Base-by-base conservation (phyloP, 139 green algal genomes). In the Tetratostichococcus sp. region DNA sequence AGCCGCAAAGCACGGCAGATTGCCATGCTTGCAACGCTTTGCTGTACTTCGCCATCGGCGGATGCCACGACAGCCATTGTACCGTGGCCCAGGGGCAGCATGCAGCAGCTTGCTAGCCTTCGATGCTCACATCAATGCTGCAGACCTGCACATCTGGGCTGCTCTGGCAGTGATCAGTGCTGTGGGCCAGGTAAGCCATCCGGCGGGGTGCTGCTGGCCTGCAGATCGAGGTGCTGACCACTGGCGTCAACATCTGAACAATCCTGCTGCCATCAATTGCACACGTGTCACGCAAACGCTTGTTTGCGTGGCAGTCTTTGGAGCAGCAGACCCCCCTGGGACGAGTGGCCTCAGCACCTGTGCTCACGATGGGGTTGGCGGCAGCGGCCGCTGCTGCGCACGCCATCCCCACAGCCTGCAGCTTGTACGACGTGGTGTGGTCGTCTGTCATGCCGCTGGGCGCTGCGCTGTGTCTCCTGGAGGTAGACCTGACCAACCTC, bases 401-500 rank as follows among this genome's bases (percentile, higher is more conserved):
- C 21, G 26, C 87, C 16, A 33, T 92, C 23, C 88, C 87, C 0
- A 30, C 66, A 1, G 14, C 50, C 8, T 77, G 74, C 62, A n/a
- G 39, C 4, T 75, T 68, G 0, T 90, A 90, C 28, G 87, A 86
- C 32, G 71, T 70, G 19, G 77, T 92, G 4, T 92, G 80, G 83
- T 33, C n/a, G 1, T 80, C 77, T 34, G 2, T 91, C 21, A 89
- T 95, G 89, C 90, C 90, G 0, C 39, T 90, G 35, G 88, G 82
- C 0, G 85, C 88, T 0, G 87, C 86, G 1, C 84, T 89, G 35
- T 90, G 82, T 68, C 75, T 94, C 22, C 75, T 94, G n/a, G 86
- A 92, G 31, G 78, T 78, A 1, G 89, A 94, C 57, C 50, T 92
- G 30, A 62, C 50, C 17, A 17, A 67, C 50, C 50, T 62, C 11